A percentile compares a stretch with the other conserved stretches of the same genome.
phyloP scores from a whole-genome alignment of 2,329 filamentous ascomycete genomes.

The Trichoderma arundinaceum region DNA sequence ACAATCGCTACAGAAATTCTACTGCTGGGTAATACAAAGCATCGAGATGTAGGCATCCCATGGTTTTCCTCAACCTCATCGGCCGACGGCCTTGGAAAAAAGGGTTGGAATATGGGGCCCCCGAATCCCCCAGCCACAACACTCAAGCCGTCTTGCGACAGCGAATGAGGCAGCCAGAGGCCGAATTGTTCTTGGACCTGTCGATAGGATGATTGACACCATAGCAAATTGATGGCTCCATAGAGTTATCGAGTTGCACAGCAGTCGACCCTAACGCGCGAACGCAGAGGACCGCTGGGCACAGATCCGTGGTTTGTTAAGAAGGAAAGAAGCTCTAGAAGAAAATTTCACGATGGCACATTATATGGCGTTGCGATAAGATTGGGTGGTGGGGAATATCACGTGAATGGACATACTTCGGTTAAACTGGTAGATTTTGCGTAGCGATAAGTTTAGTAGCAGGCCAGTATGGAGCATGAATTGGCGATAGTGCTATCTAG shows the following conservation, averaged over 20 bases:
- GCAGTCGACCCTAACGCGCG: conserved; percentile 70
- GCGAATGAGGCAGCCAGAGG: conserved; percentile 70
- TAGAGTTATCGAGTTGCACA: conserved; percentile 83
- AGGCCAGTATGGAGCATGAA: background rate
- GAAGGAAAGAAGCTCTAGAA: conserved; percentile 47
- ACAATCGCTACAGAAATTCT: conserved; percentile 1
- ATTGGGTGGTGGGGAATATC: conserved; percentile 11
- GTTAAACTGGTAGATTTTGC: background rate
- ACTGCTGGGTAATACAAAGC: background rate
- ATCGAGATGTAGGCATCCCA: conserved; percentile 70
- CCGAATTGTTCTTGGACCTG: conserved; percentile 85
- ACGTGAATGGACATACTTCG: conserved; percentile 26
- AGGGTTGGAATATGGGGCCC: conserved; percentile 87
- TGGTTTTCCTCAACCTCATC: conserved; percentile 92
- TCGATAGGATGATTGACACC: conserved; percentile 92
- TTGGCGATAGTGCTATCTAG: background rate
- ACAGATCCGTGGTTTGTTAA: conserved; percentile 75
- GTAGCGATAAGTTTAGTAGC: background rate
- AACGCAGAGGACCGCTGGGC: conserved; percentile 74
- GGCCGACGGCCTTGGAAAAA: conserved; percentile 89
- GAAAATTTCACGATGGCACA: conserved; percentile 42
- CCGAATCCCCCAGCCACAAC: conserved; percentile 62
- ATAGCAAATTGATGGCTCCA: conserved; percentile 77
- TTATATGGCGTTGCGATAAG: conserved; percentile 28
- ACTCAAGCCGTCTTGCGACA: conserved; percentile 65